Base-by-base conservation (phyloP, 1,139 yeast genomes). In the Tardiomyces blankii region DNA sequence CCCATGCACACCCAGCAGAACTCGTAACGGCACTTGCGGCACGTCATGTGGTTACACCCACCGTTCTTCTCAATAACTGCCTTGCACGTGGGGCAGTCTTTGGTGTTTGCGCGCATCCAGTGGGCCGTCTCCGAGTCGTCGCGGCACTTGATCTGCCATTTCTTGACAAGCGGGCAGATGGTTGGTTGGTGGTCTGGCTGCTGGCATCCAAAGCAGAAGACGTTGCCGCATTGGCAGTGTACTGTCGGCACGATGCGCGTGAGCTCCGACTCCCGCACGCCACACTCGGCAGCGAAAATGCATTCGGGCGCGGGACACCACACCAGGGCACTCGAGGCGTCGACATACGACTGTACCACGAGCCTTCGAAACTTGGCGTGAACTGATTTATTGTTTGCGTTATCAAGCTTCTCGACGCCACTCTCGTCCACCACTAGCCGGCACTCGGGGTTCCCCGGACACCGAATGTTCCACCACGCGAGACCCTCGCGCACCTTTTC, bases 281-380 rank as follows among this genome's bases (percentile, higher is more conserved):
- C 50, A 40, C 78, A 64, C 55, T 79, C 79, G 13, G 84, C 69
- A 30, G 86, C 72, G 47, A 70, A 67, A 38, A 71, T 70, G 62
- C 98, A 91, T 57, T 85, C 94, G 0, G 95, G 83, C 1, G 84
- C 82, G 0, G 96, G 96, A 62, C 98, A 91, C 83, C 91, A 82
- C 53, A 74, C 75, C 54, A 72, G 73, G 38, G 67, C 68, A 39
- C 70, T 69, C 49, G 73, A 73, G 47, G 74, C 71, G 40, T 75
- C 77, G 18, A 86, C 75, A 54, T 70, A 79, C 14, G 68, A 63
- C 48, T 73, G 75, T 47, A 53, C 57, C 2, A 57, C 54, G 9
- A 55, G 51, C 4, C 53, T 46, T 38, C 46, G 46, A 49, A 63
- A 66, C 28, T 58, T 50, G 8, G 44, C 44, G 27, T 45, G 54